phyloP scores from a whole-genome alignment of 495 filamentous ascomycete genomes.

The Xylaria palmicola region DNA sequence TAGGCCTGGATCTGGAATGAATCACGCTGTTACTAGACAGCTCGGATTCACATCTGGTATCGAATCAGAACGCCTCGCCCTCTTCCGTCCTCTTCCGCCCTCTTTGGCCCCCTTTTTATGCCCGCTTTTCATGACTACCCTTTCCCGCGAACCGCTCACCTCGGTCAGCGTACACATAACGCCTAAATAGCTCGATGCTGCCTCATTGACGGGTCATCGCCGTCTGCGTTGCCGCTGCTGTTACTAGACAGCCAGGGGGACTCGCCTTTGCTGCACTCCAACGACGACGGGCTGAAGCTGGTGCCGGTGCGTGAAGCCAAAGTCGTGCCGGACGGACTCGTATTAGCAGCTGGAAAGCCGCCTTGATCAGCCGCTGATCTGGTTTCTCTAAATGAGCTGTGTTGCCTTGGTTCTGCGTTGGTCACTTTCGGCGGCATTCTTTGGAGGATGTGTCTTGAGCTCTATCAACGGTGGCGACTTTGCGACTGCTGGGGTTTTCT shows the following conservation, averaged over 20 bases:
- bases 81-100: too few relatives aligned
- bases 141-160: background rate
- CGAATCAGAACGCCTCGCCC: background rate
- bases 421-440: background rate
- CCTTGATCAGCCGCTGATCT: background rate
- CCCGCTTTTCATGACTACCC: background rate
- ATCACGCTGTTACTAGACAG: conserved; percentile 19
- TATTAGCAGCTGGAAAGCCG: too few relatives aligned
- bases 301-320: too few relatives aligned
- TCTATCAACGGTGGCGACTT: conserved; percentile 33
- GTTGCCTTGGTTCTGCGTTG: background rate
- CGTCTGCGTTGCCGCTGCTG: conserved; percentile 16
- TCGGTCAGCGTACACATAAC: background rate
- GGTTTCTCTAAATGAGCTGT: background rate
- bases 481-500: conserved; percentile 33
- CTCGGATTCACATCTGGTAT: background rate
- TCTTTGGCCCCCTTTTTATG: too few relatives aligned
- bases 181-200: conserved; percentile 2
- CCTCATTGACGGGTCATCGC: background rate
- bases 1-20: background rate
- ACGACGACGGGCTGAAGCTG: background rate
- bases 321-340: too few relatives aligned
- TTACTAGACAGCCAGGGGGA: conserved; percentile 30
- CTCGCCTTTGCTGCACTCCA: background rate
- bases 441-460: conserved; percentile 30